A percentile compares a stretch with the other conserved stretches of the same genome.
Evolutionary conservation across 495 filamentous ascomycete genomes (phyloP).

Genomic region (Penicillium diatomitis): DNA sequence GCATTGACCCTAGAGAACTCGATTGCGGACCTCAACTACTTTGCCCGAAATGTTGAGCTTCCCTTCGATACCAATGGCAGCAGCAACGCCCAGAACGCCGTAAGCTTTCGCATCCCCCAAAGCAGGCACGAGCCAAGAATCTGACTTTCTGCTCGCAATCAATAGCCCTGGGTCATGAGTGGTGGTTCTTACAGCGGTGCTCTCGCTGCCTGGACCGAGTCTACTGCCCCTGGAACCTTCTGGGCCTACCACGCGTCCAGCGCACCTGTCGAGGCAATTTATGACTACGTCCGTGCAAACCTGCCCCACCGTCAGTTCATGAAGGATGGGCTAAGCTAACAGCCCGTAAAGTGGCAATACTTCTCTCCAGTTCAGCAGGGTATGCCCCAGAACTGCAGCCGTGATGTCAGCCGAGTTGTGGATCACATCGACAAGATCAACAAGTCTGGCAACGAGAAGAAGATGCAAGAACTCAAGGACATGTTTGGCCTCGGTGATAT

Average conservation of each 20-base stretch:
- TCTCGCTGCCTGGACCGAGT: conserved; percentile 53
- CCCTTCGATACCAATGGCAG: conserved; percentile 47
- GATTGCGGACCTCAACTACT: conserved; percentile 52
- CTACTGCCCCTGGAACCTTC: conserved; percentile 50
- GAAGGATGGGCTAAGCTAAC: not conserved
- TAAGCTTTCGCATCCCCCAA: conserved; percentile 5
- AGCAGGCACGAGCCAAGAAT: no score
- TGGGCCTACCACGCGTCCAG: conserved; percentile 60
- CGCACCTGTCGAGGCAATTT: conserved; percentile 53
- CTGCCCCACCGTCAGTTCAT: no score
- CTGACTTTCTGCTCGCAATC: not conserved
- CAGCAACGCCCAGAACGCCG: conserved; percentile 45
- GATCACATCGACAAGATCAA: conserved; percentile 46
- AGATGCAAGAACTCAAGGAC: conserved; percentile 44
- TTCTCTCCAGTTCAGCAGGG: conserved; percentile 54
- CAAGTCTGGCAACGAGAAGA: conserved; percentile 25
- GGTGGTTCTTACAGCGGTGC: conserved; percentile 61
- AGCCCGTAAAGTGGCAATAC: conserved; percentile 45
- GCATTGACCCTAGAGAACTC: conserved; percentile 55
- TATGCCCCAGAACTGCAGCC: conserved; percentile 56
- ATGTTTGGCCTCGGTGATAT: conserved; percentile 48
- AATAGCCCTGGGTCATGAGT: conserved; percentile 50
- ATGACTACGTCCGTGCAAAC: conserved; percentile 35
- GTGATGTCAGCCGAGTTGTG: conserved; percentile 46
- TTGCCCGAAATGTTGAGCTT: conserved; percentile 48